Evolutionary conservation across 306 rosid genomes (phyloP), one percentile per base, ranked within the genome.

Genomic region (Benincasa hispida): DNA sequence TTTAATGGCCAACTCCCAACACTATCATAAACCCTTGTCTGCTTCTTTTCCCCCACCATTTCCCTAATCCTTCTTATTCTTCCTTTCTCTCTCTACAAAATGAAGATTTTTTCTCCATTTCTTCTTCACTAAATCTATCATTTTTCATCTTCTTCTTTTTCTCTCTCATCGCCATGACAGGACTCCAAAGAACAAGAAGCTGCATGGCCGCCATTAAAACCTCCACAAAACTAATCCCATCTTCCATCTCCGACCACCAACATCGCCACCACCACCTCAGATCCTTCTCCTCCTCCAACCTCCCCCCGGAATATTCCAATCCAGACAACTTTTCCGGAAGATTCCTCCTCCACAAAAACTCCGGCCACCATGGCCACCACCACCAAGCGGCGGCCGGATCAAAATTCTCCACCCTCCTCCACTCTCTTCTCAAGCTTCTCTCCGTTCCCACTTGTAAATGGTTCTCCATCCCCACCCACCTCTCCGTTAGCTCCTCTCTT

Each of bases 381-480:
- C 67, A 60, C 30, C 42, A 39, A 8, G 10, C 42, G 42, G 3
- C 37, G 53, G 77, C 63, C 76, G 81, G 45, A 25, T 39, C 42
- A 8, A 91, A 78, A 73, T 72, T 93, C 73, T 83, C 93, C 10
- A 82, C 92, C 2, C 74, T 93, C 30, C 72, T 93, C 15, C 87
- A 96, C 13, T 89, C 96, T 0, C 84, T 93, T 56, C 87, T 93
- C 47, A 83, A 68, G 82, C 75, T 88, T 56, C 84, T 92, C 87
- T 83, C 92, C 5, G 2, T 85, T 65, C 96, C 96, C 3, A 75
- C 93, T 24, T 93, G 96, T 82, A 91, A 87, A 57, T 89, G 96
- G 97, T 93, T 91, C 27, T 45, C 97, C 7, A 66, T 88, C 60
- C 88, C 93, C 50, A 79, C 89, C 15, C 54, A 80, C 34, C 86